Base-by-base conservation (phyloP, 2,329 filamentous ascomycete species). In the Ophiocordyceps camponoti-saundersi region DNA sequence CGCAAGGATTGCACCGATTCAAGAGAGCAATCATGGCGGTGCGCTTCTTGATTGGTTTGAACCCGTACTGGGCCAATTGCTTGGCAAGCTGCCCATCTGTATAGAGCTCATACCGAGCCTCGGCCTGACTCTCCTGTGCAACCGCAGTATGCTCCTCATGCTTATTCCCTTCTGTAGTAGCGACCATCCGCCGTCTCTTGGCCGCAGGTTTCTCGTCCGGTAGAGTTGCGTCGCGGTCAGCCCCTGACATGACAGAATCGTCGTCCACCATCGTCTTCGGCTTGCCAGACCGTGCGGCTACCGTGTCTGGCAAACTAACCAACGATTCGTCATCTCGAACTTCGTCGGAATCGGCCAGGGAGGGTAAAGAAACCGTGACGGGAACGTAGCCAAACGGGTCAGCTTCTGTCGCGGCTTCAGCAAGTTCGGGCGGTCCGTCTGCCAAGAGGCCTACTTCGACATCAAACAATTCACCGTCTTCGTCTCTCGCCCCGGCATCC, bases 11-110 rank as follows among this genome's bases (percentile, higher is more conserved):
- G 59, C 85, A 88, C 55, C 79, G 74, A 46, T 83, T 67, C 13
- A 89, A 65, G 12, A 87, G 61, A 1, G 75, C 67, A 50, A 89
- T 79, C 80, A 85, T 86, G 10, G 77, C 76, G 44, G 72, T 69
- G 18, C 84, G 72, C 47, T 68, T 76, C 57, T 80, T 85, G 29
- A 88, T 66, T 1, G 79, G 67, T 57, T 88, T 89, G 62, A 89
- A 88, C 0, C 81, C 82, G 55, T 79, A 87, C 0, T 69, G 67
- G 6, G 71, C 65, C 42, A 89, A 65, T 55, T 82, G 72, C 48
- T 70, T 75, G 3, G 76, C 65, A 16, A 89, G 64, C 48, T 83
- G 75, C 10, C 69, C 62, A 50, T 82, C 79, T 3, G 79, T 79
- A 49, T 75, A 79, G 0, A 72, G 61, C 40, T 73, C 69, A 50